Evolutionary conservation across 2,329 filamentous ascomycete genomes (phyloP).

Genomic region (Pseudocercospora pini-densiflorae): DNA sequence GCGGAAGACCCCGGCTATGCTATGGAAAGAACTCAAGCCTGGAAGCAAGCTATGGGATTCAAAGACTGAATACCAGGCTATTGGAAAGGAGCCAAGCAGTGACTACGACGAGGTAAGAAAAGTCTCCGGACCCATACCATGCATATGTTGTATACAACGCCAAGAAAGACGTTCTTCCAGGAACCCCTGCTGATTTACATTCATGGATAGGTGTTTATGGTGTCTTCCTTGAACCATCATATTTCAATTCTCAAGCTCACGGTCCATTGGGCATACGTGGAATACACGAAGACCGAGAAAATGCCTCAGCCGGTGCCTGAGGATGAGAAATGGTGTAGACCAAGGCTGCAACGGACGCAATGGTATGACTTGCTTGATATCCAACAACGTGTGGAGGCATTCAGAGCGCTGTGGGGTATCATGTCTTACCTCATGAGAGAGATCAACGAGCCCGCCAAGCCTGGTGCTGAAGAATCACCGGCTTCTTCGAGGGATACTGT

Average conservation of each 20-base stretch:
- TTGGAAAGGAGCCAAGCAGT: constrained; percentile 54
- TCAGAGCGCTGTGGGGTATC: constrained; percentile 62
- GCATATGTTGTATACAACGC: not conserved
- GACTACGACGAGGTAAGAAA: constrained; percentile 53
- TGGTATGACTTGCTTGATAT: constrained; percentile 65
- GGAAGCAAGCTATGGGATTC: constrained; percentile 61
- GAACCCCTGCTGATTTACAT: not conserved
- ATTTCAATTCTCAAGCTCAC: constrained; percentile 63
- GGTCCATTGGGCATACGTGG: constrained; percentile 61
- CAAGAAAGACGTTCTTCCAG: not conserved
- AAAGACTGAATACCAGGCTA: constrained; percentile 59
- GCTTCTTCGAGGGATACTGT: not conserved
- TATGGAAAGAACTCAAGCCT: constrained; percentile 58
- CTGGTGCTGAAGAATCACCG: not conserved
- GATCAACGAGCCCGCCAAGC: not conserved
- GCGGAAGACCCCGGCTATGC: constrained; percentile 52
- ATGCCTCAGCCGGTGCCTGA: constrained; percentile 35
- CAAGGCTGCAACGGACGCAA: constrained; percentile 58
- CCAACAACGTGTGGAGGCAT: constrained; percentile 59
- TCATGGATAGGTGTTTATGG: constrained; percentile 59
- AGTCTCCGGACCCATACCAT: not conserved
- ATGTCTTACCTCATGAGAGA: constrained; percentile 55
- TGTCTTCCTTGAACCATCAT: constrained; percentile 67
- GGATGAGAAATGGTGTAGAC: constrained; percentile 55
- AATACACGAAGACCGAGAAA: constrained; percentile 56